Evolutionary conservation across 2,329 filamentous ascomycete species (phyloP).

Genomic region (Epichloe coenophiala): DNA sequence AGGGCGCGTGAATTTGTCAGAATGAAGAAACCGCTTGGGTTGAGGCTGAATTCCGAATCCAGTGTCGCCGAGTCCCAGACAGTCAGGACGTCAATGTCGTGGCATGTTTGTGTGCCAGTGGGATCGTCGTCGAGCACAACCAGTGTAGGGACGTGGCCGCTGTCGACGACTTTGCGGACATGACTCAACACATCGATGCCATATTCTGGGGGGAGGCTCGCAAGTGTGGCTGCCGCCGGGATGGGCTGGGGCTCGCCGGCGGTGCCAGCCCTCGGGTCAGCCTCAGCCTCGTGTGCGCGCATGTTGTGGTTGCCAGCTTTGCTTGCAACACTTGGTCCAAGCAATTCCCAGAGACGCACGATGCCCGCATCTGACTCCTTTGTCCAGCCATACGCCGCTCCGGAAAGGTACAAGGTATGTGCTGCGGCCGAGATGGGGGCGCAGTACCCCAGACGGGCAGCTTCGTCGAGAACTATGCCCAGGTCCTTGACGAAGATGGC

Average conservation of each 20-base stretch:
- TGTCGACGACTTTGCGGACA: constrained; percentile 8
- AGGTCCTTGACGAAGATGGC: constrained; percentile 23
- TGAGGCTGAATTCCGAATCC: constrained; percentile 26
- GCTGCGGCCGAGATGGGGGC: constrained; percentile 17
- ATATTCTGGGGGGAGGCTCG: constrained; percentile 11
- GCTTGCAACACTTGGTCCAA: constrained; percentile 10
- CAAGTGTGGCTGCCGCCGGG: constrained; percentile 11
- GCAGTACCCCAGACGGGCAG: constrained; percentile 15
- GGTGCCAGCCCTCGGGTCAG: not conserved
- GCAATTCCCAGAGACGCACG: constrained; percentile 24
- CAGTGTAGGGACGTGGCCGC: constrained; percentile 16
- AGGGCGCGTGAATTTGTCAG: constrained; percentile 44
- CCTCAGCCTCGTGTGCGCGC: no score
- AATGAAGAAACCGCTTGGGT: constrained; percentile 39
- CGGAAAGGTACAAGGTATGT: constrained; percentile 20
- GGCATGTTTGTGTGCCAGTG: constrained; percentile 46
- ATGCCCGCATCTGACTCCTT: constrained; percentile 22
- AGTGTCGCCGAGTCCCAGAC: constrained; percentile 36
- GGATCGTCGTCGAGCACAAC: constrained; percentile 41
- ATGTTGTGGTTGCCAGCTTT: not conserved
- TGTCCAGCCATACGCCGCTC: constrained; percentile 17
- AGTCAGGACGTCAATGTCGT: constrained; percentile 40
- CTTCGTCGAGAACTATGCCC: constrained; percentile 19
- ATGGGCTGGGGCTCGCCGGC: constrained; percentile 2
- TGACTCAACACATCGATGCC: constrained; percentile 10